phyloP scores from a whole-genome alignment of 495 filamentous ascomycete genomes.

The Pyronema domesticum region DNA sequence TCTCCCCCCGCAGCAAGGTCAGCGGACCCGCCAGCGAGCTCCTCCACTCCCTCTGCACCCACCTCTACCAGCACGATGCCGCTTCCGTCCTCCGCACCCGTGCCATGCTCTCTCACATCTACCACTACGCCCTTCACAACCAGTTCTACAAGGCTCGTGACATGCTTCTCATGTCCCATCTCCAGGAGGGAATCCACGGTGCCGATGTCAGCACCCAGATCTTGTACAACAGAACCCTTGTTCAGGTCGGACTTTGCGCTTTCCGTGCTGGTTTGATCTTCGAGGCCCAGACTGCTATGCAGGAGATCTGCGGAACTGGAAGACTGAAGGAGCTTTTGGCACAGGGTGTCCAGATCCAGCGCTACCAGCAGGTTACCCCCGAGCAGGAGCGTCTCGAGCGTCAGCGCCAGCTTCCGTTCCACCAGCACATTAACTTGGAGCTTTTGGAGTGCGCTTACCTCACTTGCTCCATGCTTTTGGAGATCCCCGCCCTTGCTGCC shows the following conservation, averaged over 20 bases:
- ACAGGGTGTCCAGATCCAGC: conserved; percentile 93
- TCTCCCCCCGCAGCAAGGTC: conserved; percentile 51
- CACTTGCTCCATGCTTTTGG: conserved; percentile 94
- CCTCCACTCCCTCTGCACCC: conserved; percentile 77
- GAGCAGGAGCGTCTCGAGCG: conserved; percentile 95
- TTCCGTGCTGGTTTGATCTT: conserved; percentile 95
- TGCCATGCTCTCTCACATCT: conserved; percentile 95
- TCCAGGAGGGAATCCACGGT: conserved; percentile 85
- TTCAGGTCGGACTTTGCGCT: conserved; percentile 94
- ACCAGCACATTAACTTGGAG: conserved; percentile 99
- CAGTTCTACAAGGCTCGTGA: conserved; percentile 94
- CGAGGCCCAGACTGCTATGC: conserved; percentile 87
- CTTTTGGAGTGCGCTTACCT: conserved; percentile 96
- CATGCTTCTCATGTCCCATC: conserved; percentile 99
- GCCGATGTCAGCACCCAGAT: conserved; percentile 96
- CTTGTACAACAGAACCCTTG: conserved; percentile 93
- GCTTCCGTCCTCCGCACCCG: conserved; percentile 90
- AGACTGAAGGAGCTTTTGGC: conserved; percentile 95
- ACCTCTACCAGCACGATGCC: conserved; percentile 69
- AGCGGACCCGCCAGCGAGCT: conserved; percentile 49
- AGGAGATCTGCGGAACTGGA: conserved; percentile 93
- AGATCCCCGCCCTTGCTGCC: conserved; percentile 92
- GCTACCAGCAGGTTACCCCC: conserved; percentile 82
- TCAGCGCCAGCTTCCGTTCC: conserved; percentile 93
- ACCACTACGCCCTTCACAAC: conserved; percentile 92